phyloP scores from a whole-genome alignment of 2,329 filamentous ascomycete genomes.

The Neoarthrinium moseri region DNA sequence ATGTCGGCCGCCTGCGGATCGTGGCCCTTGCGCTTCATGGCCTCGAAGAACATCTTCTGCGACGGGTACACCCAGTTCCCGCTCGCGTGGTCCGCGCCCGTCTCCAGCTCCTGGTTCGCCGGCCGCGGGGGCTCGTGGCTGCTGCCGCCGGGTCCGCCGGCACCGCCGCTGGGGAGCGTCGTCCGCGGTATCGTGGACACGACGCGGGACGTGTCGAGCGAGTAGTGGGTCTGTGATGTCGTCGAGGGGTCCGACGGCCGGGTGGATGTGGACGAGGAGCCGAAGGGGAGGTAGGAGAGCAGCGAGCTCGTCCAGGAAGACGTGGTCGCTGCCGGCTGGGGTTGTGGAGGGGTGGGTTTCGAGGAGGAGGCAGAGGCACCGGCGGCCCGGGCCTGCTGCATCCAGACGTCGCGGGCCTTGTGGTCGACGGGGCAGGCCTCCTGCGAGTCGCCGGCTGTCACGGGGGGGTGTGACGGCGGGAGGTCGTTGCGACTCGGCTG shows the following conservation, averaged over 20 bases:
- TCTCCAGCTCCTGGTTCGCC: constrained; percentile 78
- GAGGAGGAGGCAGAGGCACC: constrained; percentile 5
- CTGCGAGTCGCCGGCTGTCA: constrained; percentile 17
- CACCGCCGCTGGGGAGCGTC: constrained; percentile 30
- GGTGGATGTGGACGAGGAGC: constrained; percentile 20
- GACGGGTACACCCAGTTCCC: constrained; percentile 98
- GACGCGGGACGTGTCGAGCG: constrained; percentile 66
- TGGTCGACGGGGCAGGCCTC: constrained; percentile 67
- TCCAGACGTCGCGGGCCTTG: constrained; percentile 66
- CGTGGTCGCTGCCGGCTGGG: constrained; percentile 33
- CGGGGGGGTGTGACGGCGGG: constrained; percentile 23
- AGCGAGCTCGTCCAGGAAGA: constrained; percentile 44
- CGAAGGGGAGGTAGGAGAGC: constrained; percentile 40
- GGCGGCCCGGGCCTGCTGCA: constrained; percentile 33
- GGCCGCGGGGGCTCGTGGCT: constrained; percentile 27
- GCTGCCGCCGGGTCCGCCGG: constrained; percentile 35
- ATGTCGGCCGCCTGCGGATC: constrained; percentile 72
- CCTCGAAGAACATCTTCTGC: constrained; percentile 97
- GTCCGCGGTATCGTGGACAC: constrained; percentile 78
- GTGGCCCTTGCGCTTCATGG: constrained; percentile 89
- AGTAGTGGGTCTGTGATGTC: constrained; percentile 5
- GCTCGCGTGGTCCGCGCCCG: constrained; percentile 62
- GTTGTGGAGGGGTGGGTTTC: constrained; percentile 26
- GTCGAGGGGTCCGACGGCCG: constrained; percentile 19
- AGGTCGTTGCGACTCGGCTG: constrained; percentile 20